Conservation (phyloP, 306 rosid genomes). For the Erythrophleum fordii region DNA sequence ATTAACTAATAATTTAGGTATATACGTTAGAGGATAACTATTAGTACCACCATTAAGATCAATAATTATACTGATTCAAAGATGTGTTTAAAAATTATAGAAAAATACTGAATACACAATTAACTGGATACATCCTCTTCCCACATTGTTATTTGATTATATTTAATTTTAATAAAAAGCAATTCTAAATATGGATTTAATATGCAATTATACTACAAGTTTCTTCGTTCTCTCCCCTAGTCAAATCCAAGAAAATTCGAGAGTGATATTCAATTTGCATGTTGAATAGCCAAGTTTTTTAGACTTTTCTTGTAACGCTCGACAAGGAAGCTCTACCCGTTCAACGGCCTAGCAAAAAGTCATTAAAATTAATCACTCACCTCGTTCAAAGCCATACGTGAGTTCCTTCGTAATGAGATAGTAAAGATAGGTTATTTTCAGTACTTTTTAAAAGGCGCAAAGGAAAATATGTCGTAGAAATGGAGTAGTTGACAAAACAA, state of each 20-base stretch:
- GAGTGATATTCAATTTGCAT: background rate
- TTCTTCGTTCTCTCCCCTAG: background rate
- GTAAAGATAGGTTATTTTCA: background rate
- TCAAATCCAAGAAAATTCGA: background rate
- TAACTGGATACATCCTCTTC: background rate
- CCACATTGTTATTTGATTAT: background rate
- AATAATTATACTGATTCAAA: conserved; percentile 1
- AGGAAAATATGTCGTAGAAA: background rate
- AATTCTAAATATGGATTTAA: background rate
- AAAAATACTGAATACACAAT: background rate
- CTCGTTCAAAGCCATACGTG: background rate
- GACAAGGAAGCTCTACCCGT: background rate
- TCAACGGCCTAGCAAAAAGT: background rate
- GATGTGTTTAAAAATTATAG: background rate
- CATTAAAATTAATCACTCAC: background rate
- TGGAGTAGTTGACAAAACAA: background rate
- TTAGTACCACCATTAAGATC: too few species aligned
- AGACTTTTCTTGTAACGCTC: background rate
- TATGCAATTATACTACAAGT: background rate
- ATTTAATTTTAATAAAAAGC: background rate
- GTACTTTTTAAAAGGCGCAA: background rate
- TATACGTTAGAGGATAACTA: background rate
- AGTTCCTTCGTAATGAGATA: background rate
- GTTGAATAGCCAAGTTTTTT: background rate
- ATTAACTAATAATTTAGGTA: background rate